Evolutionary conservation across 1,284 basidiomycete genomes (phyloP).

Genomic region (Ustilago esculenta): DNA sequence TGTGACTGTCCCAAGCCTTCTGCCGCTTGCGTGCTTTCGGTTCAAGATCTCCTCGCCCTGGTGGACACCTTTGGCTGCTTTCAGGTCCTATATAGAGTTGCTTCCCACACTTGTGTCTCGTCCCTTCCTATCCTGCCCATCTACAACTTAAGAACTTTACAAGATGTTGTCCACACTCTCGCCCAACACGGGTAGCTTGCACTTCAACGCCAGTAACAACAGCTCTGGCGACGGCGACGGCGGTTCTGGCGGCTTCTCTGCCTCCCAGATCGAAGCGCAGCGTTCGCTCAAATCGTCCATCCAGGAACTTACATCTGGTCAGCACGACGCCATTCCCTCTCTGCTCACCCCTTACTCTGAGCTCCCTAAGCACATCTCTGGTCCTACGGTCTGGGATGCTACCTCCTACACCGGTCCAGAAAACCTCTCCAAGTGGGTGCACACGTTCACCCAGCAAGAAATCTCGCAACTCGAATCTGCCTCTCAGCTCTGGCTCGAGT

Average conservation of each 20-base stretch:
- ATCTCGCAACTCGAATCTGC: conserved; percentile 53
- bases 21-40: conserved; percentile 3
- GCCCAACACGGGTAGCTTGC: conserved; percentile 7
- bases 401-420: conserved; percentile 60
- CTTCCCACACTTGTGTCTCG: too few species aligned
- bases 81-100: too few species aligned
- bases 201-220: conserved; percentile 14
- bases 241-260: conserved; percentile 38
- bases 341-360: conserved; percentile 60
- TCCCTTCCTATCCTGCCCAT: background rate
- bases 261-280: conserved; percentile 48
- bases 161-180: conserved; percentile 39
- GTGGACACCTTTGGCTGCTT: background rate
- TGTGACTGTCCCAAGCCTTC: too few species aligned
- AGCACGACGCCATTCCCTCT: conserved; percentile 52
- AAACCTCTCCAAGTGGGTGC: conserved; percentile 50
- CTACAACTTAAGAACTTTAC: background rate
- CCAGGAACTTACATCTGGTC: conserved; percentile 59
- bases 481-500: conserved; percentile 46
- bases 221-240: conserved; percentile 18
- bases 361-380: conserved; percentile 67
- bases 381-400: conserved; percentile 56
- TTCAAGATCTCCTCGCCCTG: background rate
- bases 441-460: conserved; percentile 46
- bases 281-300: conserved; percentile 47